Evolutionary conservation across 108 stramenopile genomes (phyloP).

Genomic region (Fistulifera pelliculosa): DNA sequence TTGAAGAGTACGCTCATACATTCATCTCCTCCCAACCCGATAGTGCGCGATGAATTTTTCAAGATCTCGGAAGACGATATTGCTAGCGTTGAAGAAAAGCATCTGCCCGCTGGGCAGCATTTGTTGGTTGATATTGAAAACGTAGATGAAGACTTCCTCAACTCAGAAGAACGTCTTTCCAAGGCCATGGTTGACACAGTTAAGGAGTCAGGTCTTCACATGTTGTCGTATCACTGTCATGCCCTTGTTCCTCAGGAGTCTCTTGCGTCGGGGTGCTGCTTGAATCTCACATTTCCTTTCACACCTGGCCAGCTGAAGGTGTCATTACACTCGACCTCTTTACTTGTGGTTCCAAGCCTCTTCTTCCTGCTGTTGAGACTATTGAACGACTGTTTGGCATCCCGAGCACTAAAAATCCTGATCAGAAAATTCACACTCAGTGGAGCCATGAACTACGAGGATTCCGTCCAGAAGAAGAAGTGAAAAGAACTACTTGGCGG

Average conservation of each 20-base stretch:
- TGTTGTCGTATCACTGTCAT: conserved; percentile 85
- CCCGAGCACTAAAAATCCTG: not conserved
- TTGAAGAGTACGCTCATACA: no score
- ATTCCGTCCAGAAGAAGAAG: conserved; percentile 47
- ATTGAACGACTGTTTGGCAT: conserved; percentile 54
- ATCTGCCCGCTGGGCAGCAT: conserved; percentile 48
- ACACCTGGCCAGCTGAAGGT: conserved; percentile 88
- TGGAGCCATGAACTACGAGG: conserved; percentile 80
- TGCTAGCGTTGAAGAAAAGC: conserved; percentile 10
- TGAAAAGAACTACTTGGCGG: conserved; percentile 18
- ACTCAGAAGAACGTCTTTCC: conserved; percentile 52
- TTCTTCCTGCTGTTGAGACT: conserved; percentile 50
- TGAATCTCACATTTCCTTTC: conserved; percentile 76
- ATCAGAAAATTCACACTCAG: conserved; percentile 26
- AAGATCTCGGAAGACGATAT: conserved; percentile 10
- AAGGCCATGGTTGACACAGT: conserved; percentile 64
- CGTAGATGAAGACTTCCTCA: conserved; percentile 65
- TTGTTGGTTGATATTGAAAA: conserved; percentile 71
- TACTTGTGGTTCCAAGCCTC: conserved; percentile 50
- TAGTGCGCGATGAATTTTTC: not conserved
- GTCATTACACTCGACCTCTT: conserved; percentile 81
- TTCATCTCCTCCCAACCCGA: not conserved
- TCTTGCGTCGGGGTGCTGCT: conserved; percentile 77
- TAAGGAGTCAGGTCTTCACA: conserved; percentile 47
- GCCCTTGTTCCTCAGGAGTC: conserved; percentile 66